Base-by-base conservation (phyloP, 2,329 filamentous ascomycete genomes). In the Cercospora canescens region DNA sequence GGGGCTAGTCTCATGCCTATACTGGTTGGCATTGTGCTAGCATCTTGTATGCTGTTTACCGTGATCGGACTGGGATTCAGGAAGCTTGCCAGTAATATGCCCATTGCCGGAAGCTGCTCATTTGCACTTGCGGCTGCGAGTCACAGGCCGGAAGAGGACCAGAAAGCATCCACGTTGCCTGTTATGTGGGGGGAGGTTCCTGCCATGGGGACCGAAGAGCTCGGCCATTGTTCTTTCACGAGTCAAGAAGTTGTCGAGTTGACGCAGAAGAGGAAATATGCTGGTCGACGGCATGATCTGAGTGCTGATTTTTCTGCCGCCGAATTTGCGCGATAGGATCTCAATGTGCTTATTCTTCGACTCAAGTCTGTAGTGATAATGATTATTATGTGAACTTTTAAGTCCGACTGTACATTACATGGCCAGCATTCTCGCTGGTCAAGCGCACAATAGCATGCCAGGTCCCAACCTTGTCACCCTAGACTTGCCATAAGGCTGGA, bases 171-270 rank as follows among this genome's bases (percentile, higher is more conserved):
- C 3, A 60, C 28, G 4, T 60, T 70, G 39, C 66, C 65, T 5
- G 60, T 74, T 21, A 60, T 59, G 57, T 74, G 71, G 71, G 72
- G 71, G 14, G 69, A 65, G 21, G 48, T 68, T 18, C 58, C 30
- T 16, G 34, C 6, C 3, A 61, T 60, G 26, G 28, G 37, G 4
- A 64, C 39, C 5, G 54, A 65, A 9, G 65, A 71, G n/a, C 35
- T 65, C 9, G 67, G 69, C 0, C 70, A 72, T 62, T 70, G 69
- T 30, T 56, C 55, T 30, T 71, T 73, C 26, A 71, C 70, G 11
- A 72, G 68, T 21, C 6, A 54, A 5, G 59, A 54, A 4, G 59
- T 52, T 2, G 45, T 50, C 3, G 21, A 16, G 4, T 1, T 50
- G 12, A 8, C 6, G 0, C 45, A 18, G 5, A 8, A 50, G 1